Evolutionary conservation across 495 filamentous ascomycete genomes (phyloP), one percentile per base, ranked within the genome.

Genomic region (Neurospora tetraspora): DNA sequence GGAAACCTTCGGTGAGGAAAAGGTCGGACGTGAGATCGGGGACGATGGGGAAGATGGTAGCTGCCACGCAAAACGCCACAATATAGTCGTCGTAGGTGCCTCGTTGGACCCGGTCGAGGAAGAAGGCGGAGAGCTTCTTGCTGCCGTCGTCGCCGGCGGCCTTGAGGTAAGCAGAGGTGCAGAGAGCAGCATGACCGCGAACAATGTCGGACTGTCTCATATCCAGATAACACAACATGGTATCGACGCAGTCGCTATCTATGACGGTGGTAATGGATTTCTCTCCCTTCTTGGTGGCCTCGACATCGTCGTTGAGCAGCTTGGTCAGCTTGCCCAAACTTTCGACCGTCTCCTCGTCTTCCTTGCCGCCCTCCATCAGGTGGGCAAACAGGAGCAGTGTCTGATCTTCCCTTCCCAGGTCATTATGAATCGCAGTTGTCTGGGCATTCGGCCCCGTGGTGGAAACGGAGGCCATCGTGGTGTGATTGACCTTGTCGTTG

Each of bases 1-100:
- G 84, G 77, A 98, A 98, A 3, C 91, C 92, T 61, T 95, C 92
- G 20, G 88, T 93, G 70, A 97, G 86, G 78, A 98, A 97, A 42
- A 98, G 84, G 70, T 86, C 83, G 5, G 91, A 86, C 3, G 89
- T 91, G 38, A 90, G 85, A 47, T 89, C 83, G 16, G 93, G 90
- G 1, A 90, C 89, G 70, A 99, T 85, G 2, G 95, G 94, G 79
- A 99, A 99, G 39, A 98, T 86, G 6, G 90, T 88, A 5, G 93
- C 88, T 4, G 93, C 92, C 23, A 93, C 94, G 68, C 95, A 98
- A 81, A 97, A 98, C 18, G 93, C 94, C 38, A 94, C 79, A 61
- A 89, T 88, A 74, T 87, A 87, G 79, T 88, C 86, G 73, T 89
- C 87, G 74, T 88, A 89, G 68, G 84, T 87, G 59, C 82, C 83